Evolutionary conservation across 208 protist species (phyloP).

Genomic region (Entamoeba moshkovskii): DNA sequence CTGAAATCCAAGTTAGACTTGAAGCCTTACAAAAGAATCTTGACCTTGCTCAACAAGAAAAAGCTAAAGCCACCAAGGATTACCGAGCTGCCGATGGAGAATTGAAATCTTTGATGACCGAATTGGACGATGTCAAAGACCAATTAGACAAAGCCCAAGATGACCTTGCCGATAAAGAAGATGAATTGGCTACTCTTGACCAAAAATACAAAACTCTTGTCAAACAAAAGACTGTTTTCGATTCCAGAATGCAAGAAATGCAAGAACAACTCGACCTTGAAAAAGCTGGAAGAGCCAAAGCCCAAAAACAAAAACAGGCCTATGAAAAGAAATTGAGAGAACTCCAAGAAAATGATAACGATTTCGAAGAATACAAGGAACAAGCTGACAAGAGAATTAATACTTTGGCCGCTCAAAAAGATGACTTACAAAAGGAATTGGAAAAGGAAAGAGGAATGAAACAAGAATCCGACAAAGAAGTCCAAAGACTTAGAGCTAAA

Average conservation of each 20-base stretch:
- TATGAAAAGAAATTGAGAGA: neutral
- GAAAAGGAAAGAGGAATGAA: neutral
- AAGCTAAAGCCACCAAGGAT: neutral
- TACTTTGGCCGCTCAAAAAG: neutral
- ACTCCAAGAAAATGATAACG: neutral
- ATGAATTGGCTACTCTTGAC: neutral
- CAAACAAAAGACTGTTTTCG: neutral
- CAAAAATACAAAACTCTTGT: neutral
- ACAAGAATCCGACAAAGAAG: neutral
- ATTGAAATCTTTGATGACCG: neutral
- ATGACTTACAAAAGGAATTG: neutral
- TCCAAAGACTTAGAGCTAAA: neutral
- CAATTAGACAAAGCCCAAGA: neutral
- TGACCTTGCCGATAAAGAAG: neutral
- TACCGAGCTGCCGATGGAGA: neutral
- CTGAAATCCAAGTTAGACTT: neutral
- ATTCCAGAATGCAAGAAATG: neutral
- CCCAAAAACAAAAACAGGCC: neutral
- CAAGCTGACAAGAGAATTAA: neutral
- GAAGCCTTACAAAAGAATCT: neutral
- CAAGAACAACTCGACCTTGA: conserved; percentile 7
- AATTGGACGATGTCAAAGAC: neutral
- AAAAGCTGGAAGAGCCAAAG: conserved; percentile 30
- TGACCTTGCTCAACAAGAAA: neutral
- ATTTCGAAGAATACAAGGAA: neutral